These are phyloP conservation scores for Prunus yedoensis DNA, from an alignment of 331 rosid genomes.

Conservation along the genomic window DNA sequence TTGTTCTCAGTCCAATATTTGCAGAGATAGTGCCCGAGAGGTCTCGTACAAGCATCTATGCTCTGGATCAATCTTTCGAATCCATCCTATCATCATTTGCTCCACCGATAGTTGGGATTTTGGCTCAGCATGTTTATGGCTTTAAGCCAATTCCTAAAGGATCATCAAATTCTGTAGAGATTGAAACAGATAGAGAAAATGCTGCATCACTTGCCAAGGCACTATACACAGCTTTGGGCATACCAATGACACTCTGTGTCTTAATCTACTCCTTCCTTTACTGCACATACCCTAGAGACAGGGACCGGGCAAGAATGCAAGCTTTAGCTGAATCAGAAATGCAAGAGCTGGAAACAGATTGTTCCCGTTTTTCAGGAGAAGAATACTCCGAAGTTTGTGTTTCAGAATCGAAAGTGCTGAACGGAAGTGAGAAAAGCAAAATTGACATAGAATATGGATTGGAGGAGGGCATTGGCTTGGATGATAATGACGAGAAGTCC, in stretches of 20 bases:
- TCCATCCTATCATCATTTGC: conserved; percentile 69
- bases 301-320: conserved; percentile 62
- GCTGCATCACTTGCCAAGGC: conserved; percentile 81
- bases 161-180: conserved; percentile 41
- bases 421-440: conserved; percentile 24
- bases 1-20: conserved; percentile 74
- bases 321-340: conserved; percentile 62
- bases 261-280: conserved; percentile 70
- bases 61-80: conserved; percentile 77
- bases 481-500: conserved; percentile 49
- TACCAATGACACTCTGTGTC: conserved; percentile 70
- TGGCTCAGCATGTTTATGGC: conserved; percentile 69
- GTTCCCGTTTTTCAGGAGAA: conserved; percentile 15
- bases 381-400: conserved; percentile 19
- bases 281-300: too few relatives aligned
- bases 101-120: conserved; percentile 70
- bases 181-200: conserved; percentile 76
- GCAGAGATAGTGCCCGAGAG: conserved; percentile 91
- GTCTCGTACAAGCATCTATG: conserved; percentile 78
- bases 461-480: conserved; percentile 27
- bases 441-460: conserved; percentile 23
- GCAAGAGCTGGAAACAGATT: conserved; percentile 37
- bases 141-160: conserved; percentile 64
- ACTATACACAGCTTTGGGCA: conserved; percentile 61
- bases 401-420: conserved; percentile 18